Conservation (phyloP, 108 stramenopile species). For the Cyclotella baltica region DNA sequence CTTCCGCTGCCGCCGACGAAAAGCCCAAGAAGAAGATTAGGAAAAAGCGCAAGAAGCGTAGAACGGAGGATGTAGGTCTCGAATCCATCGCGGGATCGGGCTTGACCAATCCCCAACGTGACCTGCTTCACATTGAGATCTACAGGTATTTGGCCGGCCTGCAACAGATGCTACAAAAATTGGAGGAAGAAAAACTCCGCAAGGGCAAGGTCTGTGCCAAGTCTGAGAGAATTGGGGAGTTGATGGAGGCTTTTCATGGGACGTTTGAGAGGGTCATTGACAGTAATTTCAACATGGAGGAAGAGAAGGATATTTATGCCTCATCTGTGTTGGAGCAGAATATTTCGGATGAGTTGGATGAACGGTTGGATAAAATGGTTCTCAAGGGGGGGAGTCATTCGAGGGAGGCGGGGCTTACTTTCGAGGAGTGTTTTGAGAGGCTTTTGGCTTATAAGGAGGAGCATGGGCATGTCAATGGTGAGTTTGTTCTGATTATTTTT, state of each 20-base stretch:
- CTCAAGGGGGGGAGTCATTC: background rate
- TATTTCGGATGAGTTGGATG: background rate
- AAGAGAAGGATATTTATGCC: background rate
- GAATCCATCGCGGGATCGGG: background rate
- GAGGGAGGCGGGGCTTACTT: background rate
- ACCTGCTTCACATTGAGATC: slow-evolving; percentile 2
- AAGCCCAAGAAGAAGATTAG: background rate
- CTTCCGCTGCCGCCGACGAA: too few species aligned
- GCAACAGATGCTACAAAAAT: background rate
- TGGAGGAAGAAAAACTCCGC: background rate
- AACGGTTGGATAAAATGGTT: background rate
- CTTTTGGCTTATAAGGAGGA: background rate
- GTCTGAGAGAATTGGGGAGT: background rate
- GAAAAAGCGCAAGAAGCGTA: background rate
- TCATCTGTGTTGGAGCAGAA: background rate
- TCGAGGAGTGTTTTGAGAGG: slow-evolving; percentile 9
- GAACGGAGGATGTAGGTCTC: background rate
- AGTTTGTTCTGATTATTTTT: background rate
- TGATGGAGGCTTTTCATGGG: background rate
- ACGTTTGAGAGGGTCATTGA: slow-evolving; percentile 4
- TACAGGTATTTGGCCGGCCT: background rate
- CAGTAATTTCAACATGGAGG: background rate
- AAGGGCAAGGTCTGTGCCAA: background rate
- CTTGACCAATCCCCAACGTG: background rate
- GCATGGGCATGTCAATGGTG: background rate